These are phyloP conservation scores for Botrytis deweyae DNA, from an alignment of 2,329 filamentous ascomycete species.

Conservation along the genomic window DNA sequence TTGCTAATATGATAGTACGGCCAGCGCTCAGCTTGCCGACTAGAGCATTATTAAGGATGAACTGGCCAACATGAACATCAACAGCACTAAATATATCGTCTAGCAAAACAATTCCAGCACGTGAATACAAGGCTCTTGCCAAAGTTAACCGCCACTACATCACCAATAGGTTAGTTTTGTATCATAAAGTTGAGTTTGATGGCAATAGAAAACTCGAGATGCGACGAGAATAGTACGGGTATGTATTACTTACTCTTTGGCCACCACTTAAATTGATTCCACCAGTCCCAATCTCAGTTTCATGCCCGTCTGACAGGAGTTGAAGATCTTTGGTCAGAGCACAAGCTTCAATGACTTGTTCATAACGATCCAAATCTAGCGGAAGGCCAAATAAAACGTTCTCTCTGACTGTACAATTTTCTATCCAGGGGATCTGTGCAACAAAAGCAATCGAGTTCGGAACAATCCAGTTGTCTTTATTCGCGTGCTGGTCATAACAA, in stretches of 20 bases:
- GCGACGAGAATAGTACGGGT: not conserved
- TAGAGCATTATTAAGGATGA: conserved; percentile 73
- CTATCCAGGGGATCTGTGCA: conserved; percentile 79
- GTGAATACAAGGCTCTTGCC: conserved; percentile 74
- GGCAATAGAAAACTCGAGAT: not conserved
- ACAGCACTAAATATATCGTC: conserved; percentile 83
- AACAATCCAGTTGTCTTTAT: conserved; percentile 62
- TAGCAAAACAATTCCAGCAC: conserved; percentile 71
- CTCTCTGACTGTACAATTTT: conserved; percentile 72
- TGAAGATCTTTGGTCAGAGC: conserved; percentile 71
- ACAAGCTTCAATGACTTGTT: conserved; percentile 66
- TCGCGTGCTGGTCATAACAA: conserved; percentile 60
- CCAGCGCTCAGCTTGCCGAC: conserved; percentile 65
- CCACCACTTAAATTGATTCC: conserved; percentile 81
- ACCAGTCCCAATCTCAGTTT: conserved; percentile 77
- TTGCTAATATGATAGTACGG: conserved; percentile 74
- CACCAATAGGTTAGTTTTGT: conserved; percentile 42
- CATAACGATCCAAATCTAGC: conserved; percentile 63
- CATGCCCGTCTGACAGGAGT: conserved; percentile 71
- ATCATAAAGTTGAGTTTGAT: not conserved
- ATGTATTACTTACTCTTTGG: conserved; percentile 45
- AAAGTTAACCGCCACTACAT: conserved; percentile 68
- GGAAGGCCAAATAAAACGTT: conserved; percentile 77
- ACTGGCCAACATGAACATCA: conserved; percentile 74
- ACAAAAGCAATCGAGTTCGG: conserved; percentile 68